Conservation (phyloP, 2,329 filamentous ascomycete species). For the Fusarium dimerum region DNA sequence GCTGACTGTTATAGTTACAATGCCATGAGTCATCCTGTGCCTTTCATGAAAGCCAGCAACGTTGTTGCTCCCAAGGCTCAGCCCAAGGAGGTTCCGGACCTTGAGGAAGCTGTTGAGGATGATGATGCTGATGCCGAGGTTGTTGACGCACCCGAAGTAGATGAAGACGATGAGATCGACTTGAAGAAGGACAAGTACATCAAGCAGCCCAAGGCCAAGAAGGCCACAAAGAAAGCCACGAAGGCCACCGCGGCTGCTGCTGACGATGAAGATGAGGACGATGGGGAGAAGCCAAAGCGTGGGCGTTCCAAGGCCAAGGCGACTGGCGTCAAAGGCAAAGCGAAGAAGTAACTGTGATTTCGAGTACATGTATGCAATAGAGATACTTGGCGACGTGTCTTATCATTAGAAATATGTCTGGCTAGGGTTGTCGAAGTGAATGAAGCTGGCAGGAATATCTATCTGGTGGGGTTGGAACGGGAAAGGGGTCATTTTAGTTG, state of each 20-base stretch:
- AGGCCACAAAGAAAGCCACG: conserved; percentile 45
- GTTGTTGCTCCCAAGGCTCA: conserved; percentile 71
- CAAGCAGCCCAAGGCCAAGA: conserved; percentile 78
- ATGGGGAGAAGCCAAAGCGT: conserved; percentile 53
- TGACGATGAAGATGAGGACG: conserved; percentile 40
- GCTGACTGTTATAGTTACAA: conserved; percentile 69
- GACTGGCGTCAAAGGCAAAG: conserved; percentile 47
- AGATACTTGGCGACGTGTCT: too few species aligned
- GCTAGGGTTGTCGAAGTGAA: neutral
- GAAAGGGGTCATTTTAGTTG: neutral
- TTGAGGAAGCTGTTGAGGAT: conserved; percentile 95
- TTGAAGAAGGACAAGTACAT: conserved; percentile 96
- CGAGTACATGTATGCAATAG: neutral
- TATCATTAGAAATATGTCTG: neutral
- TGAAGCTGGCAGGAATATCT: neutral
- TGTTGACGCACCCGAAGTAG: conserved; percentile 58
- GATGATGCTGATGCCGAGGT: conserved; percentile 72
- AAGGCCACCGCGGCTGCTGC: conserved; percentile 49
- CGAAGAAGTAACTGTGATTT: conserved; percentile 40
- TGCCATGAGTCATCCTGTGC: conserved; percentile 78
- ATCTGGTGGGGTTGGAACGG: neutral
- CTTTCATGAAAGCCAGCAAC: conserved; percentile 92
- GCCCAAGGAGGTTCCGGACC: conserved; percentile 78
- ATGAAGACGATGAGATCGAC: conserved; percentile 72
- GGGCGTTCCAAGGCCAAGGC: conserved; percentile 43